Evolutionary conservation across 805 yeast species (phyloP).

Genomic region (Zygosaccharomyces bisporus): DNA sequence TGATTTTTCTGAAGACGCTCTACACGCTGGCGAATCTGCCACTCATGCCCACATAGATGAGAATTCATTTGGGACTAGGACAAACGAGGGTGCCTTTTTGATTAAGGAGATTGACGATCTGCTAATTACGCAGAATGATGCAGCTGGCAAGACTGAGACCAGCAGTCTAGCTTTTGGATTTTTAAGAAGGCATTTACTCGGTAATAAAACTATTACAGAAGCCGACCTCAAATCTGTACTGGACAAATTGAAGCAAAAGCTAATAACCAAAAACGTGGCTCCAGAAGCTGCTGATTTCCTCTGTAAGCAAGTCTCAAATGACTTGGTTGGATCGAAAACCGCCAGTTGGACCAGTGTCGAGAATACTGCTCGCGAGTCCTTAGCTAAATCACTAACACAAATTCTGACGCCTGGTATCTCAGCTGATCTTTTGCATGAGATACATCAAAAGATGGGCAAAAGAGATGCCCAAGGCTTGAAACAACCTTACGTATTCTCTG

Average conservation of each 20-base stretch:
- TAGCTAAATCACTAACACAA: slow-evolving; percentile 59
- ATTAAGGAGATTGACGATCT: slow-evolving; percentile 56
- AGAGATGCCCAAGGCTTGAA: slow-evolving; percentile 28
- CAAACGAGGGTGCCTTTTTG: slow-evolving; percentile 55
- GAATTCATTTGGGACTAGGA: slow-evolving; percentile 40
- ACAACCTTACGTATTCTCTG: slow-evolving; percentile 89
- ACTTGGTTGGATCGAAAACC: slow-evolving; percentile 68
- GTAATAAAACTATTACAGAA: slow-evolving; percentile 63
- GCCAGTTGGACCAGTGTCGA: slow-evolving; percentile 71
- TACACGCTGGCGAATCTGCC: slow-evolving; percentile 14
- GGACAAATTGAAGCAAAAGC: slow-evolving; percentile 64
- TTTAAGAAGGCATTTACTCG: slow-evolving; percentile 52
- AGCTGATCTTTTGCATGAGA: slow-evolving; percentile 78
- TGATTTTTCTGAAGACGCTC: slow-evolving; percentile 51
- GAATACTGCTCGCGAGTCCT: slow-evolving; percentile 63
- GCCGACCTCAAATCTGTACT: slow-evolving; percentile 65
- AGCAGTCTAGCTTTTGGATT: slow-evolving; percentile 48
- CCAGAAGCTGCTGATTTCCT: slow-evolving; percentile 79
- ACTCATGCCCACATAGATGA: slow-evolving; percentile 34
- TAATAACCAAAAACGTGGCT: slow-evolving; percentile 84
- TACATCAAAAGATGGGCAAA: slow-evolving; percentile 44
- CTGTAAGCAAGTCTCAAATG: slow-evolving; percentile 63
- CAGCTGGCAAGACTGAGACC: slow-evolving; percentile 41
- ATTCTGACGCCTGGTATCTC: slow-evolving; percentile 90
- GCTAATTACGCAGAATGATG: slow-evolving; percentile 19